phyloP scores from a whole-genome alignment of 176 grass and related monocot species.

The Musa itinerans region DNA sequence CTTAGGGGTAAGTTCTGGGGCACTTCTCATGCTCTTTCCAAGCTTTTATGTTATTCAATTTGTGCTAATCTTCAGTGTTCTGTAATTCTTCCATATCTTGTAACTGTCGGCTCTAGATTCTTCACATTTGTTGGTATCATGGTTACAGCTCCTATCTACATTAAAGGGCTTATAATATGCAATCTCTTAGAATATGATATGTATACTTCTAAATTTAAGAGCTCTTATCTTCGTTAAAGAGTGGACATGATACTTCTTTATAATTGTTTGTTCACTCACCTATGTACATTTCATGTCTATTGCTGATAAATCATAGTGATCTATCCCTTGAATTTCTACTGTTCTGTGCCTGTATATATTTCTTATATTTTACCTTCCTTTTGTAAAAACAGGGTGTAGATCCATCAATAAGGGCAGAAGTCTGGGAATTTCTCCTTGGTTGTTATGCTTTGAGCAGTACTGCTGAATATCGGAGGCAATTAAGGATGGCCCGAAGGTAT shows the following conservation, averaged over 20 bases:
- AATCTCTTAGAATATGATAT: too few relatives aligned
- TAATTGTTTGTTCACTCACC: neutral
- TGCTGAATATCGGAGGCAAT: conserved; percentile 49
- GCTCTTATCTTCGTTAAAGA: neutral
- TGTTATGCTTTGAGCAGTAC: conserved; percentile 84
- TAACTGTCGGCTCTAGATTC: neutral
- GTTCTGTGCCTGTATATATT: too few relatives aligned
- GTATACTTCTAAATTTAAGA: too few relatives aligned
- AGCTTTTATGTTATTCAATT: neutral
- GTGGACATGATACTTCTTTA: neutral
- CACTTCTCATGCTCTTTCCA: neutral
- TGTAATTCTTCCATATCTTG: neutral
- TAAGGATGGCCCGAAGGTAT: conserved; percentile 84
- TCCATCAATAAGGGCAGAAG: conserved; percentile 77
- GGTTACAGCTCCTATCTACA: neutral
- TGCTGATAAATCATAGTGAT: neutral
- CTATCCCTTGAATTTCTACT: too few relatives aligned
- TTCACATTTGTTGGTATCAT: neutral
- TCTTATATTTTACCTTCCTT: conserved; percentile 10
- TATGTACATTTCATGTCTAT: neutral
- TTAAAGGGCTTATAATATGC: neutral
- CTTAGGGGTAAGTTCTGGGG: conserved; percentile 59
- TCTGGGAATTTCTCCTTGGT: conserved; percentile 99
- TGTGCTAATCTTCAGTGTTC: neutral
- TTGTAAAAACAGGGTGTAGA: conserved; percentile 64